Conservation (phyloP, 2,329 filamentous ascomycete species). For the Fusarium nurragi region DNA sequence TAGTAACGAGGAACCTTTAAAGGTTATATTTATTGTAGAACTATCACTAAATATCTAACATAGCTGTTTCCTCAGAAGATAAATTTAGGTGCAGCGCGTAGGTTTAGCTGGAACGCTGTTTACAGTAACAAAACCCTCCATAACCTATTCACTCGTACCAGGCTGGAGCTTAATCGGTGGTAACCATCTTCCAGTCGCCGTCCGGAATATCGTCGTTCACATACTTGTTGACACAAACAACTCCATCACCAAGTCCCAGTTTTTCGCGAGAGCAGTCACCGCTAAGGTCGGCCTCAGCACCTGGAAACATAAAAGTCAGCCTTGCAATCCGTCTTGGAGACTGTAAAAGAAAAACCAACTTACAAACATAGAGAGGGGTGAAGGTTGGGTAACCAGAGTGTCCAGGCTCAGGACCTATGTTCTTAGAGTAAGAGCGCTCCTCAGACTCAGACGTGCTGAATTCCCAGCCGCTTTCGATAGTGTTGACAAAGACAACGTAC, state of each 20-base stretch:
- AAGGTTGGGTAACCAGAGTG: constrained; percentile 19
- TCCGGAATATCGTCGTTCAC: constrained; percentile 6
- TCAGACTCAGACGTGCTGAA: constrained; percentile 16
- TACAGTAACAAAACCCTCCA: no score
- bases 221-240: constrained; percentile 16
- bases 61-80: no score
- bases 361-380: constrained; percentile 17
- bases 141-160: no score
- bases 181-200: constrained; percentile 14
- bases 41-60: no score
- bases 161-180: constrained; percentile 8
- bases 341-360: neutral
- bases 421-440: neutral
- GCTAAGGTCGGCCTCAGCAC: neutral
- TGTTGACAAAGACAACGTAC: constrained; percentile 10
- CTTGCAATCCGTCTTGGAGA: fast-evolving
- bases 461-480: neutral
- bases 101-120: no score
- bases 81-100: no score
- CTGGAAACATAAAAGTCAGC: neutral
- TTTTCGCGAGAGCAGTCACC: constrained; percentile 3
- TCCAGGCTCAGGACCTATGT: constrained; percentile 9
- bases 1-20: no score
- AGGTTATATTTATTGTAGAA: no score
- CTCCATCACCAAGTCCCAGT: constrained; percentile 1